Conservation (phyloP, 495 filamentous ascomycete species). For the Acidiella bohemica region DNA sequence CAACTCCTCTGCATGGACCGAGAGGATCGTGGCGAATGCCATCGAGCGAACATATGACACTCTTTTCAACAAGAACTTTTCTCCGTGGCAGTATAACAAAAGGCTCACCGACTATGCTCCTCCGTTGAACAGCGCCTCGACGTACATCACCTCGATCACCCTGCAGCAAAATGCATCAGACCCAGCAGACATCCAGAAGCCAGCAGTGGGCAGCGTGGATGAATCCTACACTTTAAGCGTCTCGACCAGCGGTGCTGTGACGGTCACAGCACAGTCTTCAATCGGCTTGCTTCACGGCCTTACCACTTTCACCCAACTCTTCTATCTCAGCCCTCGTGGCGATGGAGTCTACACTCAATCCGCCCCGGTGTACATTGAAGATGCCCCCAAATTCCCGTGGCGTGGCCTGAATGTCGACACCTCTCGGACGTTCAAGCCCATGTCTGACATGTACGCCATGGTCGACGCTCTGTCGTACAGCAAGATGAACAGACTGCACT, state of each 20-base stretch:
- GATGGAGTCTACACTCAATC: conserved; percentile 46
- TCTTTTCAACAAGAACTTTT: conserved; percentile 48
- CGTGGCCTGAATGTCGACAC: conserved; percentile 66
- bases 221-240: conserved; percentile 59
- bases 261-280: conserved; percentile 47
- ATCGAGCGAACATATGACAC: conserved; percentile 34
- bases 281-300: conserved; percentile 54
- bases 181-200: conserved; percentile 40
- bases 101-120: conserved; percentile 51
- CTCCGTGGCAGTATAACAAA: conserved; percentile 64
- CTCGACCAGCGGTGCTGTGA: conserved; percentile 37
- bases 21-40: conserved; percentile 29
- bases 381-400: conserved; percentile 54
- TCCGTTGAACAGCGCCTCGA: conserved; percentile 26
- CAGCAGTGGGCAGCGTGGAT: conserved; percentile 48
- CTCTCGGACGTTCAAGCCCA: conserved; percentile 49
- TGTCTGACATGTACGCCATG: conserved; percentile 48
- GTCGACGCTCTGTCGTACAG: conserved; percentile 61
- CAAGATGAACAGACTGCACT: conserved; percentile 67
- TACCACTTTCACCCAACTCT: conserved; percentile 61
- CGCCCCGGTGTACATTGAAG: conserved; percentile 52
- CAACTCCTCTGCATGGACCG: conserved; percentile 11
- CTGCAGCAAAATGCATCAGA: conserved; percentile 47
- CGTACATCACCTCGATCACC: conserved; percentile 40
- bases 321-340: conserved; percentile 48